Percentiles rank a stretch among this genome's conserved stretches.
Evolutionary conservation across 2,329 filamentous ascomycete species (phyloP).

Genomic region (Zalaria sp.): DNA sequence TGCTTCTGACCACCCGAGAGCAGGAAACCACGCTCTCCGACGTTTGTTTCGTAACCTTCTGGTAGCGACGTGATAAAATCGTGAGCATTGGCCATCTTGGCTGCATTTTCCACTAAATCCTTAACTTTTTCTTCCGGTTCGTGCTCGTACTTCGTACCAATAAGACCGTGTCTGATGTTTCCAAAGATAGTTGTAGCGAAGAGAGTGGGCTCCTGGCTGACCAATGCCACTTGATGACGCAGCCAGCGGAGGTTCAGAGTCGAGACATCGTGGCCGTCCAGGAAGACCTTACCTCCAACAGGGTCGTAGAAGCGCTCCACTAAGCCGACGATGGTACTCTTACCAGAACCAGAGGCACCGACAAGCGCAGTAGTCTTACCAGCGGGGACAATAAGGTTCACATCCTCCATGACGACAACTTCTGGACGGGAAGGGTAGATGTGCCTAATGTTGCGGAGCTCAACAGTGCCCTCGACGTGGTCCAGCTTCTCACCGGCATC

Average conservation of each 20-base stretch:
- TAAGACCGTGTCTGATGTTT: slow-evolving; percentile 82
- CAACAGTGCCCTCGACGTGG: slow-evolving; percentile 60
- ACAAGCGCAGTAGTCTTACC: slow-evolving; percentile 90
- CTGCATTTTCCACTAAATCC: slow-evolving; percentile 63
- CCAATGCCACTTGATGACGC: slow-evolving; percentile 79
- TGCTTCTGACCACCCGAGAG: slow-evolving; percentile 94
- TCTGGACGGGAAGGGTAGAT: slow-evolving; percentile 91
- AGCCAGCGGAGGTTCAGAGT: slow-evolving; percentile 80
- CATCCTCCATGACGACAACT: slow-evolving; percentile 73
- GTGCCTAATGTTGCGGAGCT: slow-evolving; percentile 72
- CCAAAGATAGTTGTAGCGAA: slow-evolving; percentile 81
- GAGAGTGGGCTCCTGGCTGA: slow-evolving; percentile 83
- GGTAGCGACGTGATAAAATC: slow-evolving; percentile 75
- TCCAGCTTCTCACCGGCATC: slow-evolving; percentile 61
- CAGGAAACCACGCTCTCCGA: slow-evolving; percentile 88
- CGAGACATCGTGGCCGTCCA: slow-evolving; percentile 73
- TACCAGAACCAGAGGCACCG: slow-evolving; percentile 85
- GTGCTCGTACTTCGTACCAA: slow-evolving; percentile 65
- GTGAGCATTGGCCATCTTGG: slow-evolving; percentile 85
- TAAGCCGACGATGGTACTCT: slow-evolving; percentile 85
- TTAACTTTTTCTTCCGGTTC: slow-evolving; percentile 52
- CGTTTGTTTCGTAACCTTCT: slow-evolving; percentile 82
- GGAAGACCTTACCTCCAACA: slow-evolving; percentile 59
- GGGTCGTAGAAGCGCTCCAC: slow-evolving; percentile 92
- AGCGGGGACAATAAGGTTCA: slow-evolving; percentile 66